A percentile compares a stretch with the other conserved stretches of the same genome.
phyloP scores from a whole-genome alignment of 1,284 basidiomycete genomes.

The Hemileia vastatrix region DNA sequence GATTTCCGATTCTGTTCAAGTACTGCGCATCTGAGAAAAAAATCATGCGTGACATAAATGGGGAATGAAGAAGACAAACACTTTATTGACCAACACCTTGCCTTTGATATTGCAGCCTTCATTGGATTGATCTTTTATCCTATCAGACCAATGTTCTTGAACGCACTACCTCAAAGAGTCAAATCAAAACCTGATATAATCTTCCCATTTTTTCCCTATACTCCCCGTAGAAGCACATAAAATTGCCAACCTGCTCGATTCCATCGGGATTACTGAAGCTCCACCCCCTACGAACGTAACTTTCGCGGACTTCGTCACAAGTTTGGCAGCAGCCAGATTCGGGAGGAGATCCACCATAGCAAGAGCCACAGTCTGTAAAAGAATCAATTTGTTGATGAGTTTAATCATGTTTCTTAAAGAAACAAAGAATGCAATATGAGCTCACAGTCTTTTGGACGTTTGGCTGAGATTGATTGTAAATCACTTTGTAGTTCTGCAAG shows the following conservation, averaged over 20 bases:
- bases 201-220: too few relatives aligned
- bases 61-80: slow-evolving; percentile 44
- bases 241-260: slow-evolving; percentile 71
- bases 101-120: slow-evolving; percentile 94
- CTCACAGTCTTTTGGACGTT: slow-evolving; percentile 9
- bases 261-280: slow-evolving; percentile 81
- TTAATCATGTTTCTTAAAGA: slow-evolving; percentile 56
- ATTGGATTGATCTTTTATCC: slow-evolving; percentile 76
- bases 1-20: slow-evolving; percentile 40
- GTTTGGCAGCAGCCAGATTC: slow-evolving; percentile 77
- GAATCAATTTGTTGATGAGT: slow-evolving; percentile 49
- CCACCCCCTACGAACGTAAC: slow-evolving; percentile 89
- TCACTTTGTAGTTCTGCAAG: slow-evolving; percentile 17
- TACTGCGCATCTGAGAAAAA: neutral
- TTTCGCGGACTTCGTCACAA: slow-evolving; percentile 85
- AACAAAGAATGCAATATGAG: slow-evolving; percentile 43
- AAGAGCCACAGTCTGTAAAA: slow-evolving; percentile 65
- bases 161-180: slow-evolving; percentile 57
- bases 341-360: slow-evolving; percentile 81
- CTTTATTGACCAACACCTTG: slow-evolving; percentile 89
- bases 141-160: slow-evolving; percentile 88
- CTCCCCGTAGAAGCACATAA: neutral
- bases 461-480: slow-evolving; percentile 5
- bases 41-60: neutral
- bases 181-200: neutral